phyloP scores from a whole-genome alignment of 257 asterid genomes.

The Salvia miltiorrhiza region DNA sequence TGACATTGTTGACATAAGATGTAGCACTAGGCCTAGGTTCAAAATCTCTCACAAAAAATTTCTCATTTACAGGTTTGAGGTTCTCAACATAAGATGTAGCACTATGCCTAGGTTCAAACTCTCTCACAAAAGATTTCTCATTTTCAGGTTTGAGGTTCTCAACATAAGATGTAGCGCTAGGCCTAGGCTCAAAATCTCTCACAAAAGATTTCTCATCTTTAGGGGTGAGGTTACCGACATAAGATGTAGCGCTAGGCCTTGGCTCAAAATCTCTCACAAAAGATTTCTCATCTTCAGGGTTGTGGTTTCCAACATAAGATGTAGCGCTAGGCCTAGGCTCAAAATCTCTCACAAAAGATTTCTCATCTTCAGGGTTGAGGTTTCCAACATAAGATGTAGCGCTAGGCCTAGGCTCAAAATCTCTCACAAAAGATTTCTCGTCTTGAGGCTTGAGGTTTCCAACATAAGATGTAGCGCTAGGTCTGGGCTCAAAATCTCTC shows the following conservation, averaged over 20 bases:
- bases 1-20: background rate
- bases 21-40: slow-evolving; percentile 18
- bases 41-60: background rate
- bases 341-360: slow-evolving; percentile 5
- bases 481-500: slow-evolving; percentile 26
- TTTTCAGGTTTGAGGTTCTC: no score
- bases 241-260: background rate
- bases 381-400: background rate
- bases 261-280: slow-evolving; percentile 18
- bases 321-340: slow-evolving; percentile 22
- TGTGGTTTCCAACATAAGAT: background rate
- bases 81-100: no score
- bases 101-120: no score
- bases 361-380: background rate
- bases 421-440: background rate
- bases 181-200: slow-evolving; percentile 19
- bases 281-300: background rate
- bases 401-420: slow-evolving; percentile 30
- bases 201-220: background rate
- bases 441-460: background rate
- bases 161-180: no score
- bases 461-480: slow-evolving; percentile 7
- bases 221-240: background rate
- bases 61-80: background rate
- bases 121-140: no score